A percentile compares a stretch with the other conserved stretches of the same genome.
phyloP scores from a whole-genome alignment of 176 grass and related monocot species.

The Alloteropsis semialata region DNA sequence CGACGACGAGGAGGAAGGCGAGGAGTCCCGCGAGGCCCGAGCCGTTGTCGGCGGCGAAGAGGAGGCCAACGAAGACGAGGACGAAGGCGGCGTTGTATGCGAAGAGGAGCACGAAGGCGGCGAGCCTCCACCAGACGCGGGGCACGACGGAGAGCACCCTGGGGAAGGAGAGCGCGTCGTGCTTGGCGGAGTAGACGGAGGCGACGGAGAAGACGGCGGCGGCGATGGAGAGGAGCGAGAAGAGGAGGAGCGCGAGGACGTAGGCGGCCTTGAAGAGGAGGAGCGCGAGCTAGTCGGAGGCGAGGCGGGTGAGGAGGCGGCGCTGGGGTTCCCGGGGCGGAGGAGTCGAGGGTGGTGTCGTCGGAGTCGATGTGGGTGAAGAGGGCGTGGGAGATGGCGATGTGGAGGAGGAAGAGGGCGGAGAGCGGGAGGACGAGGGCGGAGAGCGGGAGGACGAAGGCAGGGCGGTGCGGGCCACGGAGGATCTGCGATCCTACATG shows the following conservation, averaged over 20 bases:
- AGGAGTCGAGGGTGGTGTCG: too few relatives aligned
- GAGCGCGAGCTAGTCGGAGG: constrained; percentile 52
- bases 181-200: constrained; percentile 81
- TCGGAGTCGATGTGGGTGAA: too few relatives aligned
- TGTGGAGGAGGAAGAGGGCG: too few relatives aligned
- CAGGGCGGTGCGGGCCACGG: constrained; percentile 32
- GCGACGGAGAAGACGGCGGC: constrained; percentile 88
- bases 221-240: constrained; percentile 84
- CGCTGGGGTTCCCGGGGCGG: constrained; percentile 64
- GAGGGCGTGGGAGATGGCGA: too few relatives aligned
- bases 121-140: constrained; percentile 78
- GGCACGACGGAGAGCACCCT: constrained; percentile 83
- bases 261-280: constrained; percentile 84
- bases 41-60: constrained; percentile 42
- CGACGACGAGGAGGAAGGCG: constrained; percentile 29
- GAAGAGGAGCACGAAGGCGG: constrained; percentile 79
- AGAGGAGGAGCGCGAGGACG: constrained; percentile 74
- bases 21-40: constrained; percentile 27
- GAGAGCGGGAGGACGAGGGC: constrained; percentile 69
- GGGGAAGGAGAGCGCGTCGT: constrained; percentile 74
- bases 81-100: constrained; percentile 49
- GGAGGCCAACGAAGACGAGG: constrained; percentile 27
- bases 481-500: constrained; percentile 54
- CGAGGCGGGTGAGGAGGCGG: constrained; percentile 48
- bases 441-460: constrained; percentile 56